Evolutionary conservation across 208 protist genomes (phyloP), one percentile per base, ranked within the genome.

Genomic region (Blechomonas ayalai): DNA sequence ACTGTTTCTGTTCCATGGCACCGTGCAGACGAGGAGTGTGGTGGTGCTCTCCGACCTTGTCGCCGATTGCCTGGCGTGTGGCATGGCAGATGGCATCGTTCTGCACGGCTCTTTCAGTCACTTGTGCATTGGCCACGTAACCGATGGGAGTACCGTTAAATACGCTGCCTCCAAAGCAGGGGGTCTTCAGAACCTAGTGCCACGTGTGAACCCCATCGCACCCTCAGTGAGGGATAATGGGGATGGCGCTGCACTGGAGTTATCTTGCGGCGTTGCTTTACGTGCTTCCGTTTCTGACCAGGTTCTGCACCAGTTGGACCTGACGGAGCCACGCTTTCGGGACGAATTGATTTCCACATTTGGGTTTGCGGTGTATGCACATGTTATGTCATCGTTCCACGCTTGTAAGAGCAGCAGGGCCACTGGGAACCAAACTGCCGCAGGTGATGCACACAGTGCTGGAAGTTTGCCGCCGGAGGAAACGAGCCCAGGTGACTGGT

Each of bases 11-110:
- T 69, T 75, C 36, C 49, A 59, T 34, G 18, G 31, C 15, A 19
- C 22, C 10, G 51, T 78, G 1, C 35, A 33, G 8, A 57, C 64
- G 10, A 37, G 58, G 3, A 57, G 52, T 12, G 39, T 82, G 26
- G 47, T 75, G 27, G 55, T 76, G 20, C n/a, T 90, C 4, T 76
- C 77, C 0, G 82, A 90, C 44, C 47, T 73, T 1, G 67, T 84
- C 18, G 76, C 82, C 0, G 60, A 52, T 34, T 34, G 55, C 23
- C 56, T 86, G 37, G 82, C 57, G 5, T 62, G 61, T 12, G 73
- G 77, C 3, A 15, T 37, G 15, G 42, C 41, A 35, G 54, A 56
- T 2, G 36, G 59, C 25, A 44, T 74, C 28, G 72, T 81, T 9
- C 35, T 81, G 18, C 60, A 73, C 13, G 56, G 44, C 7, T 59